Evolutionary conservation across 352 stramenopile species (phyloP).

Genomic region (Phytophthora fragariaefolia): DNA sequence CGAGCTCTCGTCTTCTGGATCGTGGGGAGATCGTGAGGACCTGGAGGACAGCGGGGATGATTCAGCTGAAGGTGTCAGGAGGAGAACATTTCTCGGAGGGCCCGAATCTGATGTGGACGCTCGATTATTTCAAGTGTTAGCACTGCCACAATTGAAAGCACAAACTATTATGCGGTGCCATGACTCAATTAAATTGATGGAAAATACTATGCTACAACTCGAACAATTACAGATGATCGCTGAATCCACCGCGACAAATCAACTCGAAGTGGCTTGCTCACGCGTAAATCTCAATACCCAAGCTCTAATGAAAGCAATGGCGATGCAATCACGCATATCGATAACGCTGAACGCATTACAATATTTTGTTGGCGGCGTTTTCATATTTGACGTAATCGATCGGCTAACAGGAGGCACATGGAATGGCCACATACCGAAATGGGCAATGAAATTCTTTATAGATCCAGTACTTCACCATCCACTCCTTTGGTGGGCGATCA

Average conservation of each 20-base stretch:
- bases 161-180: slow-evolving; percentile 94
- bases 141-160: slow-evolving; percentile 85
- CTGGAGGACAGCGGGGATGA: slow-evolving; percentile 60
- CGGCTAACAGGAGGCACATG: slow-evolving; percentile 93
- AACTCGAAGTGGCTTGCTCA: slow-evolving; percentile 90
- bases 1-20: slow-evolving; percentile 37
- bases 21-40: slow-evolving; percentile 12
- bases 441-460: slow-evolving; percentile 56
- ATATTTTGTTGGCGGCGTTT: slow-evolving; percentile 91
- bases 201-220: slow-evolving; percentile 92
- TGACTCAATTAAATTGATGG: slow-evolving; percentile 96
- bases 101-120: slow-evolving; percentile 49
- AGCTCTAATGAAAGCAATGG: slow-evolving; percentile 83
- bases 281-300: slow-evolving; percentile 91
- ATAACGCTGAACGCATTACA: slow-evolving; percentile 91
- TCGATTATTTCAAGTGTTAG: slow-evolving; percentile 92
- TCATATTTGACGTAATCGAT: slow-evolving; percentile 96
- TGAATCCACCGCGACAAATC: slow-evolving; percentile 89
- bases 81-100: slow-evolving; percentile 14
- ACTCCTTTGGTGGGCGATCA: slow-evolving; percentile 91
- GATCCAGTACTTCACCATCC: slow-evolving; percentile 55
- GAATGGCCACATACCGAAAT: slow-evolving; percentile 89
- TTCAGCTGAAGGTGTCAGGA: slow-evolving; percentile 17
- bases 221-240: slow-evolving; percentile 95
- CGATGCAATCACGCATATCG: slow-evolving; percentile 64